Evolutionary conservation across 352 stramenopile genomes (phyloP), one percentile per base, ranked within the genome.

Genomic region (Globisporangium takayamanum): DNA sequence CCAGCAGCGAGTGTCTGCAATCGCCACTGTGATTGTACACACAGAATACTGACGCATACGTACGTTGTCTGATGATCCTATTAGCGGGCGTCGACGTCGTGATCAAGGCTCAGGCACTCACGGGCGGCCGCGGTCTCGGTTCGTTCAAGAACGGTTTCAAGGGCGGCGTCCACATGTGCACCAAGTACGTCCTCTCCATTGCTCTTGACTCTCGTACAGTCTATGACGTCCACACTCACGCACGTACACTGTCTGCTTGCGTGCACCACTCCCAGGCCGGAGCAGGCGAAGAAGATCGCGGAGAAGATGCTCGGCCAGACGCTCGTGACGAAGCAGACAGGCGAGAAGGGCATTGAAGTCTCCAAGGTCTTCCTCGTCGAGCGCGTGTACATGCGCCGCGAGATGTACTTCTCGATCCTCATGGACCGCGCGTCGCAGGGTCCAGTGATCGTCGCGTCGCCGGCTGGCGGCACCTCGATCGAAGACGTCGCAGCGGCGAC

Each of bases 401-500:
- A 99, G 79, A 98, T 98, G 83, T 99, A 99, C 79, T 94, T 99
- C 54, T 94, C 87, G 60, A 99, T 99, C 76, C 78, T 99, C 44
- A 98, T 99, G 91, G 97, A 99, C 78, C 92, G 97, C 45, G 87
- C 80, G 16, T 95, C 80, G 64, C 88, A 97, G 66, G 97, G 97
- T 33, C 96, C 97, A 7, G 80, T 99, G 39, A 89, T 99, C 61
- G 94, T 99, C 50, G 96, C 89, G n/a, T 98, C 85, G 67, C 82
- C 86, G 63, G 74, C 86, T 16, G 96, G 97, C 59, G 97, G 97
- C 62, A 97, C 86, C 60, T 95, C 84, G 46, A 99, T 99, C 75
- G 97, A 99, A 74, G 96, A 99, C 72, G 88, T 99, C 42, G 96
- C 97, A 1, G 85, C 87, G 50, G 82, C 83, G 26, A 98, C 89